phyloP scores from a whole-genome alignment of 1,284 basidiomycete genomes.

The Phenoliferia sp. region DNA sequence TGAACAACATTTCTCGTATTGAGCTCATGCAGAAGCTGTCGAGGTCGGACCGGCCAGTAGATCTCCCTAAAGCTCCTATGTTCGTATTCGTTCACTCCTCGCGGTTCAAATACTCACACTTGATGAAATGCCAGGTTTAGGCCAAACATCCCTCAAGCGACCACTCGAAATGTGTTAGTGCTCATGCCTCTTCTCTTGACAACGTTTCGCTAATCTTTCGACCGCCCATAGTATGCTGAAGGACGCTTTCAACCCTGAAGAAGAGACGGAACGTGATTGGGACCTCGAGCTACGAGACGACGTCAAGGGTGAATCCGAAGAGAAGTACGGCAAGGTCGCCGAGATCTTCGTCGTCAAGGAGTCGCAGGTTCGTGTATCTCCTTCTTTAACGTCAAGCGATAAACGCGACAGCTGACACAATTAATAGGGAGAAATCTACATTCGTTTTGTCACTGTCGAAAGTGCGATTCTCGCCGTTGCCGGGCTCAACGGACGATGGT shows the following conservation, averaged over 20 bases:
- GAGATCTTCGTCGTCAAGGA: conserved; percentile 92
- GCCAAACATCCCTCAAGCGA: conserved; percentile 41
- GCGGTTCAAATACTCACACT: not conserved
- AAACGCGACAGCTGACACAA: conserved; percentile 1
- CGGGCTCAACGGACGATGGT: conserved; percentile 91
- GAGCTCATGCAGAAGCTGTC: conserved; percentile 99
- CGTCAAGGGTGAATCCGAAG: conserved; percentile 83
- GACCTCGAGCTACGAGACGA: conserved; percentile 93
- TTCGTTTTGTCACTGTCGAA: conserved; percentile 79
- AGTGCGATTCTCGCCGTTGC: conserved; percentile 76
- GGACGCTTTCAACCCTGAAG: conserved; percentile 96
- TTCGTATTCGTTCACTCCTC: not conserved
- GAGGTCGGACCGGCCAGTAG: conserved; percentile 60
- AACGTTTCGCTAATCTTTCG: too few relatives aligned
- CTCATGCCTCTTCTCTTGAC: too few relatives aligned
- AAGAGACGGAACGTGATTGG: conserved; percentile 95
- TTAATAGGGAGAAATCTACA: conserved; percentile 86
- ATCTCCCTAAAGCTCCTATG: conserved; percentile 46
- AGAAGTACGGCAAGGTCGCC: conserved; percentile 80
- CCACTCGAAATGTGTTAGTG: conserved; percentile 32
- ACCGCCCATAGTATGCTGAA: conserved; percentile 62
- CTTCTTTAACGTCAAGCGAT: conserved; percentile 9
- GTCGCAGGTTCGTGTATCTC: conserved; percentile 60
- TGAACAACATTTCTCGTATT: conserved; percentile 91
- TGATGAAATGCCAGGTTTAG: conserved; percentile 40